Evolutionary conservation across 2,329 filamentous ascomycete genomes (phyloP).

Genomic region (Xylariaceae sp.): DNA sequence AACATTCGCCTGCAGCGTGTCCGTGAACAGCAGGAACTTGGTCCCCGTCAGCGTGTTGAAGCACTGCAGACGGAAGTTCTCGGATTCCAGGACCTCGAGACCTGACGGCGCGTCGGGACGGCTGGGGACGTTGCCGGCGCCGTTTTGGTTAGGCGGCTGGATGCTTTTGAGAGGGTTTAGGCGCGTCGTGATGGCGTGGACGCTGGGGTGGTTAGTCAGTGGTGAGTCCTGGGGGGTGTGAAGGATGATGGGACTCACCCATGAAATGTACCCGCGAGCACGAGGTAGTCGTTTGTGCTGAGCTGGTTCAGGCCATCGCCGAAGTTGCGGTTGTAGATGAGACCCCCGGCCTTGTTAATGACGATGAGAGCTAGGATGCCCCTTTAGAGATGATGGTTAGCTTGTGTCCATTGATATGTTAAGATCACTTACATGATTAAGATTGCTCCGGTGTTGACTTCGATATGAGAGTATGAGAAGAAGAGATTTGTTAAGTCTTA

Average conservation of each 20-base stretch:
- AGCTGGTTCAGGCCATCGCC: constrained; percentile 81
- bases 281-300: constrained; percentile 91
- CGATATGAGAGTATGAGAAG: too few relatives aligned
- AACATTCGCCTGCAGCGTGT: constrained; percentile 78
- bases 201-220: constrained; percentile 44
- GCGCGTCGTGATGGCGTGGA: constrained; percentile 64
- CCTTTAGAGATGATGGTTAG: constrained; percentile 46
- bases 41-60: constrained; percentile 91
- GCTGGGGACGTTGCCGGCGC: constrained; percentile 33
- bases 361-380: constrained; percentile 92
- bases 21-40: constrained; percentile 94
- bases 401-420: not conserved
- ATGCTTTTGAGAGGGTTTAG: constrained; percentile 50
- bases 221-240: constrained; percentile 9
- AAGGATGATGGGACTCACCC: constrained; percentile 50
- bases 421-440: constrained; percentile 11
- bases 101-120: constrained; percentile 66
- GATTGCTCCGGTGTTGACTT: not conserved
- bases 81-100: constrained; percentile 87
- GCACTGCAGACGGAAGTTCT: constrained; percentile 92
- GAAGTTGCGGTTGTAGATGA: constrained; percentile 95
- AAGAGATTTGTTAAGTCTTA: too few relatives aligned
- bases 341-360: constrained; percentile 96
- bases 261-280: constrained; percentile 95
- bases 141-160: constrained; percentile 29